These are phyloP conservation scores for Erodium chrysanthum DNA, from an alignment of 441 rosid genomes.

Conservation along the genomic window DNA sequence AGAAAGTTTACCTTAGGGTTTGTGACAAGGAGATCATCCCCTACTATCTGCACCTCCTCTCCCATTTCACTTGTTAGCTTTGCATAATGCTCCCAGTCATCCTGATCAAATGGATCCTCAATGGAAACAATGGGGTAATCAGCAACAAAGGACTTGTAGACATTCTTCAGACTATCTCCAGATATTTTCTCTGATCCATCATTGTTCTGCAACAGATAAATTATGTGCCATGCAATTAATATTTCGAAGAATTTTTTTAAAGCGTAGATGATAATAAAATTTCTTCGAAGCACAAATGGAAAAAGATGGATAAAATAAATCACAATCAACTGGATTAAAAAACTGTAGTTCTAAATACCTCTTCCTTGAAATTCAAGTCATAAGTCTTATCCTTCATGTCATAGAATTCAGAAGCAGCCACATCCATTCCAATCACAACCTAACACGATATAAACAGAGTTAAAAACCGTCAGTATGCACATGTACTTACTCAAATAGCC, in stretches of 20 bases:
- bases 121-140: conserved; percentile 38
- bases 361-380: conserved; percentile 53
- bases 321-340: not conserved
- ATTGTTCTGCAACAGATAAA: conserved; percentile 2
- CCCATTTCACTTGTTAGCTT: conserved; percentile 38
- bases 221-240: not conserved
- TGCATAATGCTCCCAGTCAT: conserved; percentile 38
- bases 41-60: conserved; percentile 36
- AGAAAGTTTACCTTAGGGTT: conserved; percentile 31
- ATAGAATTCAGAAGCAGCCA: conserved; percentile 94
- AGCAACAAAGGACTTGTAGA: conserved; percentile 30
- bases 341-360: conserved; percentile 4
- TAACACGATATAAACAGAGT: conserved; percentile 16
- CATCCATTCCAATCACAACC: conserved; percentile 99
- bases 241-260: not conserved
- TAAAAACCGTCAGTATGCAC: not conserved
- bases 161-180: conserved; percentile 36
- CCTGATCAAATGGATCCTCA: conserved; percentile 47
- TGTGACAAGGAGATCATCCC: conserved; percentile 45
- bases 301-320: not conserved
- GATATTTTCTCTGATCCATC: conserved; percentile 30
- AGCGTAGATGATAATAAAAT: not conserved
- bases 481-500: not conserved
- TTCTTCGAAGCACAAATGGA: not conserved
- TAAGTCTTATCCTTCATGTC: conserved; percentile 59